Evolutionary conservation across 1,139 yeast genomes (phyloP), one percentile per base, ranked within the genome.

Genomic region (Yamadazyma dushanensis): DNA sequence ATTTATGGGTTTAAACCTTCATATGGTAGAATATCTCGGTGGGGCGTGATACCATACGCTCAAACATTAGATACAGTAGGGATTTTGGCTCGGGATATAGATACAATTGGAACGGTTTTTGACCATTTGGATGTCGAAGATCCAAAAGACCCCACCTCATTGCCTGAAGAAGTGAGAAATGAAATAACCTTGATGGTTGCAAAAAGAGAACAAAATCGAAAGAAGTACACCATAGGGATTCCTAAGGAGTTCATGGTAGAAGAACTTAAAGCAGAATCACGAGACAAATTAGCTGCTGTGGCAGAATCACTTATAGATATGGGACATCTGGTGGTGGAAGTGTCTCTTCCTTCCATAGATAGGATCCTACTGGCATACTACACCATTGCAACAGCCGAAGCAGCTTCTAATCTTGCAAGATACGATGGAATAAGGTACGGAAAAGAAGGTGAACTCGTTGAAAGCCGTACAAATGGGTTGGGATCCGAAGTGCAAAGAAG

Each of bases 11-110:
- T 86, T 63, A 92, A 92, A 56, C 98, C 98, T 0, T 72, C 94
- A 0, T 92, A 92, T 56, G 98, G 98, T 0, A 68, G 96, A 23
- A 64, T 94, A 3, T 89, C 97, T 0, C 66, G 99, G 37, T 82
- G 89, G 81, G 99, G 98, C 2, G 87, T 92, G 9, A 68, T 90
- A 3, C 81, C 97, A 0, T 92, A 89, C 61, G 97, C 97, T 1
- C 97, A 94, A 56, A 83, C 94, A 20, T 67, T 94, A 35, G 99
- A 94, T 56, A 89, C 97, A 0, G 97, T 94, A 8, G 99, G 99
- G 0, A 75, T 94, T 1, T 39, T 90, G 27, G 66, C 89, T 0
- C 68, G 67, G 13, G 66, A 74, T 29, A 46, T 84, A 4, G 61
- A 54, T 0, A 51, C 63, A 0, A 47, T 84, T 1, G 54, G 59